Conservation (phyloP, 2,329 filamentous ascomycete species). For the Aspergillus awamori region DNA sequence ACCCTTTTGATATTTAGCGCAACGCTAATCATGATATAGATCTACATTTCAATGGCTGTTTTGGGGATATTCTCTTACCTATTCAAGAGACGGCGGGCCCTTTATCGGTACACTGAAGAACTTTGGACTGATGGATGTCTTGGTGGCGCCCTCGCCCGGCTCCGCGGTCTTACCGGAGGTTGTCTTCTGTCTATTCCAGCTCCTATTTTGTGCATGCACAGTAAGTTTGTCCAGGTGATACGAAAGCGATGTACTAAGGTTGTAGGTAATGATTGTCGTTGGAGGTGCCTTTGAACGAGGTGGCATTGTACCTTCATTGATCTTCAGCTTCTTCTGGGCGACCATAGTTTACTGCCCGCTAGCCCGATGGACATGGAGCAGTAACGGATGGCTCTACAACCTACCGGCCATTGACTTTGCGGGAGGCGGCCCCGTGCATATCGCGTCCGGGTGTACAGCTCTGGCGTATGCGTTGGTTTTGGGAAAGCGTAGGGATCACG, state of each 20-base stretch:
- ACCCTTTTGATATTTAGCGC: neutral
- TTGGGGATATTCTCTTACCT: slow-evolving; percentile 67
- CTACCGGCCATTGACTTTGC: slow-evolving; percentile 74
- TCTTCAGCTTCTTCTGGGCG: slow-evolving; percentile 73
- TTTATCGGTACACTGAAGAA: slow-evolving; percentile 67
- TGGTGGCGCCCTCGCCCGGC: slow-evolving; percentile 63
- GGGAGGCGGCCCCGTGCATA: slow-evolving; percentile 74
- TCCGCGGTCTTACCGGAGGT: slow-evolving; percentile 63
- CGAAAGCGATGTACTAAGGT: slow-evolving; percentile 21
- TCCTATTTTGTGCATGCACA: slow-evolving; percentile 60
- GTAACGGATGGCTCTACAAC: slow-evolving; percentile 69
- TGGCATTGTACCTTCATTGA: slow-evolving; percentile 64
- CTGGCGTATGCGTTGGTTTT: slow-evolving; percentile 75
- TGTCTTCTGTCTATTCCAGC: slow-evolving; percentile 67
- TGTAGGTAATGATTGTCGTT: slow-evolving; percentile 65
- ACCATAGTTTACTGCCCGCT: slow-evolving; percentile 74
- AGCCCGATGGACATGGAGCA: slow-evolving; percentile 78
- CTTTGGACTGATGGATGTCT: slow-evolving; percentile 64
- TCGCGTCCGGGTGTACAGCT: slow-evolving; percentile 70
- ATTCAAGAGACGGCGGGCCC: slow-evolving; percentile 60
- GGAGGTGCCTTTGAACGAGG: slow-evolving; percentile 67
- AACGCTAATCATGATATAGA: slow-evolving; percentile 16
- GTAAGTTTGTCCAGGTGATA: slow-evolving; percentile 22
- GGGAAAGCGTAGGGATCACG: slow-evolving; percentile 65
- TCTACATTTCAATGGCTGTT: slow-evolving; percentile 61